phyloP scores from a whole-genome alignment of 2,329 filamentous ascomycete genomes.

The Macrophomina tecta region DNA sequence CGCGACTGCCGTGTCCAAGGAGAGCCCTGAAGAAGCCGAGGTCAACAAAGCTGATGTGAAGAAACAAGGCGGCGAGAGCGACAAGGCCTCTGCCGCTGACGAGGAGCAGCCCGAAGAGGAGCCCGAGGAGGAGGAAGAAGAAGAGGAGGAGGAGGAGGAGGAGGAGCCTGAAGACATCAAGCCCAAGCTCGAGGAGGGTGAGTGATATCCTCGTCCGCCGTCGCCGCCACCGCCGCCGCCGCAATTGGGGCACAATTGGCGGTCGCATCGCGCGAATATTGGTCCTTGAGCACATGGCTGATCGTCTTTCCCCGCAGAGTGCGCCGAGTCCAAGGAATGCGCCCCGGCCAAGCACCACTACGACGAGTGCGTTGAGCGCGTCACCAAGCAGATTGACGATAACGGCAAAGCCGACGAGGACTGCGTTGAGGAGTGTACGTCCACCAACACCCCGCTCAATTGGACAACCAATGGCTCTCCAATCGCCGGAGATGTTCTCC shows the following conservation, averaged over 20 bases:
- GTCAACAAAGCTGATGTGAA: constrained; percentile 36
- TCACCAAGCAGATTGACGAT: constrained; percentile 71
- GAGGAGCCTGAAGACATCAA: constrained; percentile 85
- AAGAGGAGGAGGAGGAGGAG: constrained; percentile 73
- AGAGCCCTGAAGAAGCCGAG: constrained; percentile 43
- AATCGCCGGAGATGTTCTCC: neutral
- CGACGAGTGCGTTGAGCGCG: constrained; percentile 96
- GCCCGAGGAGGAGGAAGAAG: constrained; percentile 75
- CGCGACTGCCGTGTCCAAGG: constrained; percentile 48
- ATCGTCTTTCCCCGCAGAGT: constrained; percentile 66
- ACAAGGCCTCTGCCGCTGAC: constrained; percentile 49
- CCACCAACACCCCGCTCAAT: neutral
- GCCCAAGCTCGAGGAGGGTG: constrained; percentile 90
- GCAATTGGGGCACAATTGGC: constrained; percentile 15
- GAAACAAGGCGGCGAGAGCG: constrained; percentile 33
- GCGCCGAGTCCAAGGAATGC: constrained; percentile 85
- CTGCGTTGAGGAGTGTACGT: constrained; percentile 99
- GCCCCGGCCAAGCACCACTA: constrained; percentile 94
- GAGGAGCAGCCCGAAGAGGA: constrained; percentile 64
- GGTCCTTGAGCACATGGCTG: neutral
- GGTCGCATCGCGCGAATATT: neutral
- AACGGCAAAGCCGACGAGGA: constrained; percentile 84
- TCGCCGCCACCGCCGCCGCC: neutral
- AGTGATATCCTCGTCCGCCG: constrained; percentile 50
- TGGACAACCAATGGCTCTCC: neutral